phyloP scores from a whole-genome alignment of 2,329 filamentous ascomycete species.

The Aspergillus proliferans region DNA sequence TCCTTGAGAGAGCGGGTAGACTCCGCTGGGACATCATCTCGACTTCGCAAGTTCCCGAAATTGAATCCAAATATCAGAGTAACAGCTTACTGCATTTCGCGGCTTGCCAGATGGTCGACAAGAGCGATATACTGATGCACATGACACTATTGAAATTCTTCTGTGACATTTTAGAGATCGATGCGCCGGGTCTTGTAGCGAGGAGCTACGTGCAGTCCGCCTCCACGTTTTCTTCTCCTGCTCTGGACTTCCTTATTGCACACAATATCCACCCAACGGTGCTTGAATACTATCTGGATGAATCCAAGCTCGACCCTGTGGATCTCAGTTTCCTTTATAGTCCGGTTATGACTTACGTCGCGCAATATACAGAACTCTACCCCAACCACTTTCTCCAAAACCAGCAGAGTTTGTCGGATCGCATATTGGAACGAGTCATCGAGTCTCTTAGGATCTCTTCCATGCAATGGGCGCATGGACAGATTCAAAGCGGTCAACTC shows the following conservation, averaged over 20 bases:
- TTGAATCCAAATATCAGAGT: conserved; percentile 42
- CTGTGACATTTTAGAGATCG: conserved; percentile 46
- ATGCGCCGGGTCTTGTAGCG: conserved; percentile 29
- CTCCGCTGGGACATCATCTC: conserved; percentile 52
- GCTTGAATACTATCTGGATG: conserved; percentile 48
- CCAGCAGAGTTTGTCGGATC: conserved; percentile 33
- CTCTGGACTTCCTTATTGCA: conserved; percentile 48
- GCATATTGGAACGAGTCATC: conserved; percentile 44
- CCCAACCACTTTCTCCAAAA: conserved; percentile 49
- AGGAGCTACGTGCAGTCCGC: conserved; percentile 25
- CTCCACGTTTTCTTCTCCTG: conserved; percentile 34
- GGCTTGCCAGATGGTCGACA: conserved; percentile 51
- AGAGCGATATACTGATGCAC: conserved; percentile 54
- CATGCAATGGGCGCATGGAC: conserved; percentile 47
- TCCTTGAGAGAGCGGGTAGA: conserved; percentile 48
- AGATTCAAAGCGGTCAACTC: conserved; percentile 51
- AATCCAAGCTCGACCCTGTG: conserved; percentile 43
- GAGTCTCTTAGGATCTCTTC: conserved; percentile 41
- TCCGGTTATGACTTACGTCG: conserved; percentile 52
- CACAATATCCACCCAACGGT: conserved; percentile 47
- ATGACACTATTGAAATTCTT: conserved; percentile 55
- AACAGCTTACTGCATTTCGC: conserved; percentile 51
- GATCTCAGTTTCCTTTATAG: conserved; percentile 50
- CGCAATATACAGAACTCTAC: conserved; percentile 50
- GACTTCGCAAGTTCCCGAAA: conserved; percentile 45